Percentiles rank a stretch among this genome's conserved stretches.
These are phyloP conservation scores for Phaeosphaeria sp. DNA, from an alignment of 2,329 filamentous ascomycete genomes.

Conservation along the genomic window DNA sequence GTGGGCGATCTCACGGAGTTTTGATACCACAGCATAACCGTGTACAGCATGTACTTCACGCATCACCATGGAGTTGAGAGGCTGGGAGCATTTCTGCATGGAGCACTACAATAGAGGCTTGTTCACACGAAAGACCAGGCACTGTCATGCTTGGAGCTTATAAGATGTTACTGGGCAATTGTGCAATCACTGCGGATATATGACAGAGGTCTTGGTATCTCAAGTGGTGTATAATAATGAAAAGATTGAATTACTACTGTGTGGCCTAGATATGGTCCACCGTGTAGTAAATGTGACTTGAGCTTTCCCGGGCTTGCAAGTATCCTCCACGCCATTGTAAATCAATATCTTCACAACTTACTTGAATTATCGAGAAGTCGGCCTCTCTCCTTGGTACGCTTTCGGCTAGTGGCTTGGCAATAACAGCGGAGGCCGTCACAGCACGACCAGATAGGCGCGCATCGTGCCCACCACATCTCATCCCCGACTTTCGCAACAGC, in stretches of 20 bases:
- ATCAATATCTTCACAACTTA: no score
- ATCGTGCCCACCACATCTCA: slow-evolving; percentile 16
- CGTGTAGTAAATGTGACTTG: no score
- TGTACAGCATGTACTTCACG: slow-evolving; percentile 17
- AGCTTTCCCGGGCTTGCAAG: no score
- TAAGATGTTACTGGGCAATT: not conserved
- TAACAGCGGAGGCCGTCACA: slow-evolving; percentile 11
- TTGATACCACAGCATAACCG: slow-evolving; percentile 24
- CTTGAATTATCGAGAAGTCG: no score
- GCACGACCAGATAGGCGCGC: slow-evolving; percentile 3
- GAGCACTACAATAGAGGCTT: not conserved
- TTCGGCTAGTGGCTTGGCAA: slow-evolving; percentile 19
- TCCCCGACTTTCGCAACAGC: slow-evolving; percentile 13
- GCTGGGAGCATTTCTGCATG: slow-evolving; percentile 1
- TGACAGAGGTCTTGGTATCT: not conserved
- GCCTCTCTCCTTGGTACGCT: not conserved
- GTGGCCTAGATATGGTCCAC: not conserved
- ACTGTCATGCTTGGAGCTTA: not conserved
- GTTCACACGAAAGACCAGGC: not conserved
- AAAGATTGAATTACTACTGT: not conserved
- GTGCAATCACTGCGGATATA: not conserved
- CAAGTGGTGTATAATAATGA: not conserved
- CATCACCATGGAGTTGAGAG: slow-evolving; percentile 25
- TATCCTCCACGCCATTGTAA: no score
- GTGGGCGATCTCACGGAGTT: slow-evolving; percentile 25